Evolutionary conservation across 2,329 filamentous ascomycete genomes (phyloP).

Genomic region (Beauveria sp.): DNA sequence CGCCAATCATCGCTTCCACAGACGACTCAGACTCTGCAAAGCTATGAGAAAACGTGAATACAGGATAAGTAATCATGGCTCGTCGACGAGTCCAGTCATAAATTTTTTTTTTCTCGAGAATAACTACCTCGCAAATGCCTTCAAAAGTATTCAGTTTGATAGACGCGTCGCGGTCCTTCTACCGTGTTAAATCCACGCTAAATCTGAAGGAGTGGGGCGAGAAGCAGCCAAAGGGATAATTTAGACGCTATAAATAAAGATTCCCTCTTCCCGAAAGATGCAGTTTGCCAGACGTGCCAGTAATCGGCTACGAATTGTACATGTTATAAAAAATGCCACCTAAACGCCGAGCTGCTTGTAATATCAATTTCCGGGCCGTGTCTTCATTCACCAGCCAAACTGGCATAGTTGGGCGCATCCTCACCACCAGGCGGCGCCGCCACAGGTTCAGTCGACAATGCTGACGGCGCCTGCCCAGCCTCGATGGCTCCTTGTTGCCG

Average conservation of each 20-base stretch:
- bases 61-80: too few species aligned
- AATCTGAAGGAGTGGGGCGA: too few species aligned
- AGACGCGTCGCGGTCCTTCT: too few species aligned
- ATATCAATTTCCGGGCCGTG: constrained; percentile 11
- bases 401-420: constrained; percentile 72
- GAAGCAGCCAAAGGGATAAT: too few species aligned
- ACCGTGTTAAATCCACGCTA: too few species aligned
- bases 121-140: too few species aligned
- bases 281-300: neutral
- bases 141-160: too few species aligned
- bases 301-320: constrained; percentile 1
- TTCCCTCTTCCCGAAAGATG: constrained; percentile 19
- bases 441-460: constrained; percentile 34
- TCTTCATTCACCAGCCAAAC: constrained; percentile 68
- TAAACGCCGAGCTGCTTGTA: constrained; percentile 23
- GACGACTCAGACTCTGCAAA: too few species aligned
- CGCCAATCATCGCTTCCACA: too few species aligned
- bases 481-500: constrained; percentile 24
- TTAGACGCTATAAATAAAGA: constrained; percentile 17
- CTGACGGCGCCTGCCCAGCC: constrained; percentile 20
- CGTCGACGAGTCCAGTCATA: too few species aligned
- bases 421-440: constrained; percentile 73
- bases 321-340: constrained; percentile 15
- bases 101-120: too few species aligned
- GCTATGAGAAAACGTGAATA: too few species aligned